Percentiles rank a stretch among this genome's conserved stretches.
Conservation (phyloP, 2,329 filamentous ascomycete species). For the Phialophora expanda region DNA sequence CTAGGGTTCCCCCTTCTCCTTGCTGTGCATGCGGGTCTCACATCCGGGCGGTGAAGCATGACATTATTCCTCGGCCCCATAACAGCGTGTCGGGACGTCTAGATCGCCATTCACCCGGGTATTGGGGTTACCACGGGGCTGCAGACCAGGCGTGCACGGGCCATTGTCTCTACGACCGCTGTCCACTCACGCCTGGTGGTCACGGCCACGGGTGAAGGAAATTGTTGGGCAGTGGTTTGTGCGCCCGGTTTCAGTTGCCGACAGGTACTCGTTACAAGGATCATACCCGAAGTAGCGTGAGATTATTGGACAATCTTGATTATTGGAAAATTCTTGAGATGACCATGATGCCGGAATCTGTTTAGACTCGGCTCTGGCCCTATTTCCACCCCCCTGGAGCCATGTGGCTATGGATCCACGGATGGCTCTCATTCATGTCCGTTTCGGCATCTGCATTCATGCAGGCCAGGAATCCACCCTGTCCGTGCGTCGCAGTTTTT, state of each 20-base stretch:
- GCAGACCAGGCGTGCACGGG: background rate
- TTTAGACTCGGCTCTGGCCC: background rate
- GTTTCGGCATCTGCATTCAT: background rate
- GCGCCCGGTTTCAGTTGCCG: background rate
- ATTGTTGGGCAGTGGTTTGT: background rate
- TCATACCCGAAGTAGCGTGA: background rate
- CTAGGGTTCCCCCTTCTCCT: background rate
- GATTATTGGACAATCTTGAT: background rate
- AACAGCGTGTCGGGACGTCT: background rate
- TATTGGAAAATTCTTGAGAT: background rate
- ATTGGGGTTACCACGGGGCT: background rate
- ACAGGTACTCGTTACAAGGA: background rate
- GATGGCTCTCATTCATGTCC: background rate
- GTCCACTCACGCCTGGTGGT: background rate
- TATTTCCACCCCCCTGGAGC: background rate
- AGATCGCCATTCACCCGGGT: background rate
- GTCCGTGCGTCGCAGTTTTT: background rate
- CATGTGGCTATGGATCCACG: background rate
- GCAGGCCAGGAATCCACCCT: background rate
- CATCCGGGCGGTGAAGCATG: background rate
- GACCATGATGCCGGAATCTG: background rate
- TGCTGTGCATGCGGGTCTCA: background rate
- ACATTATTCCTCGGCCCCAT: background rate
- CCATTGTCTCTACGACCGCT: background rate
- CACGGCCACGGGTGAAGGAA: background rate